Evolutionary conservation across 2,329 filamentous ascomycete species (phyloP).

Genomic region (Fusarium mundagurra): DNA sequence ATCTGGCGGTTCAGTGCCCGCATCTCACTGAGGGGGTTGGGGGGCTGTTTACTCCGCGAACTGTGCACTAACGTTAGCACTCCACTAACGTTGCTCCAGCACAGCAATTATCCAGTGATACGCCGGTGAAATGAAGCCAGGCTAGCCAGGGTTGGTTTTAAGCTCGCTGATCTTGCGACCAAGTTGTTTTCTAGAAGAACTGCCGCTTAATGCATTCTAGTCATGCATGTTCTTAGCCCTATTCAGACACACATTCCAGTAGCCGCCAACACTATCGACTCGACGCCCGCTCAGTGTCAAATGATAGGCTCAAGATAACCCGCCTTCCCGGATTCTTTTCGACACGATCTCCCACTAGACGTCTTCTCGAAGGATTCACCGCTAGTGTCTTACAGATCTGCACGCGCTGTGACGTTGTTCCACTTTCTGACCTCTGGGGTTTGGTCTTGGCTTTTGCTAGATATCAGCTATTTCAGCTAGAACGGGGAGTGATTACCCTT

Average conservation of each 20-base stretch:
- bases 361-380: constrained; percentile 6
- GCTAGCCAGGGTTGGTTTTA: not conserved
- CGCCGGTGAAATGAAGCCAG: not conserved
- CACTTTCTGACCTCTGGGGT: constrained; percentile 7
- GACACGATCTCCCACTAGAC: not conserved
- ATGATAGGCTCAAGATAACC: not conserved
- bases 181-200: constrained; percentile 4
- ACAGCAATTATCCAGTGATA: not conserved
- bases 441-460: not conserved
- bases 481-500: not conserved
- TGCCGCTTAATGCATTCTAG: too few relatives aligned
- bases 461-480: constrained; percentile 11
- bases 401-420: constrained; percentile 16
- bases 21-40: not conserved
- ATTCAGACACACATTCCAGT: not conserved
- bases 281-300: not conserved
- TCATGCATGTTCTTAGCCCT: not conserved
- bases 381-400: constrained; percentile 2
- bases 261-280: not conserved
- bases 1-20: not conserved
- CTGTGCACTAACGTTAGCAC: not conserved
- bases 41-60: not conserved
- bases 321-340: not conserved
- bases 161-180: not conserved
- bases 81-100: not conserved